Base-by-base conservation (phyloP, 768 basidiomycete genomes). In the Termitomyces sp. region DNA sequence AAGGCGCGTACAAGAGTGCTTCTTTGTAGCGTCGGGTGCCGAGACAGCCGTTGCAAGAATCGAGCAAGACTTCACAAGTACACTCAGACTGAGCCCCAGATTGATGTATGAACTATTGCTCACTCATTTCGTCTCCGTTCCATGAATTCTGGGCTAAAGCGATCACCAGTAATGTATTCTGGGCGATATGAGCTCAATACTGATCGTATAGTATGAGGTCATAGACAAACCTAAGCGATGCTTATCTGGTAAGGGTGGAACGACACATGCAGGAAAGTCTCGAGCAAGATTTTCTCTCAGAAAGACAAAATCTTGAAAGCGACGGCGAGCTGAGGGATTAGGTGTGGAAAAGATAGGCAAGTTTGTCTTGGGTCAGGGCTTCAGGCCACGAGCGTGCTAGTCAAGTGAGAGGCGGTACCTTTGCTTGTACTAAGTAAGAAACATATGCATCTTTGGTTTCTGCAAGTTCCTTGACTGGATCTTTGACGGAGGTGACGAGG, bases 101-200 rank as follows among this genome's bases (percentile, higher is more conserved):
- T 30, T 3, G 7, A 20, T 48, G 38, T 8, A 20, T 58, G 61
- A 40, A 59, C 23, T 32, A 32, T 55, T 48, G 71, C 90, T 71
- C 71, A 95, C 93, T 96, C 93, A 62, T 85, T 73, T 66, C 95
- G 81, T 63, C 97, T 81, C 44, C 91, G 85, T 71, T 99, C 96
- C 83, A 98, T 91, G 67, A 99, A 99, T 68, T 98, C 97, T 9
- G 90, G 87, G 64, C 94, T 94, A 74, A 99, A 99, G 61, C 97
- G 81, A 74, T 98, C 97, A 13, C 97, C 97, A 30, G 96, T 98
- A 57, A 99, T 84, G 70, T 99, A 99, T 73, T 98, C 97, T 97
- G 64, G 30, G 26, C 38, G 44, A 28, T 44, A 48, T 36, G 28
- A 40, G 55, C 57, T 62, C 51, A 48, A 56, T 33, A 14, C 43